phyloP scores from a whole-genome alignment of 1,284 basidiomycete genomes.

The Entoloma clypeatum region DNA sequence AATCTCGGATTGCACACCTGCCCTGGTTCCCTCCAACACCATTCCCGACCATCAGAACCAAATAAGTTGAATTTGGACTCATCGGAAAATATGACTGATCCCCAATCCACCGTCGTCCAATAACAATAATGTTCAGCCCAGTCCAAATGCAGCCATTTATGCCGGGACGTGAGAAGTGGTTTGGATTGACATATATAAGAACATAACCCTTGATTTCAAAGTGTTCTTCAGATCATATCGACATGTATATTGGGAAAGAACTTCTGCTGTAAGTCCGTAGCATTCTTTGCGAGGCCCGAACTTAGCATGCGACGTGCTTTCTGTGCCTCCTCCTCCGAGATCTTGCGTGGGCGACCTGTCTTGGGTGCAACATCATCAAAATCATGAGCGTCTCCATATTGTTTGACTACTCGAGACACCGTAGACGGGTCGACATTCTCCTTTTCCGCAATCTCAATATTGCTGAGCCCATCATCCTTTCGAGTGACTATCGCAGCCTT shows the following conservation, averaged over 20 bases:
- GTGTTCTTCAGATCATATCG: slow-evolving; percentile 1
- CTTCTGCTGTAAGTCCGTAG: slow-evolving; percentile 2
- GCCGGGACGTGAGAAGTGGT: slow-evolving; percentile 12
- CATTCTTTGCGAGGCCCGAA: background rate
- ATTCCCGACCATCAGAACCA: slow-evolving; percentile 32
- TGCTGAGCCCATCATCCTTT: background rate
- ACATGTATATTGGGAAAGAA: slow-evolving; percentile 2
- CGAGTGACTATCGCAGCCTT: slow-evolving; percentile 1
- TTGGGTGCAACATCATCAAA: background rate
- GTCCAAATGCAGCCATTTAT: slow-evolving; percentile 16
- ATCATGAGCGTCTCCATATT: background rate
- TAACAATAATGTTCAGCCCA: slow-evolving; percentile 21
- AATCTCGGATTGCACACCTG: slow-evolving; percentile 10
- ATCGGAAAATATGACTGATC: slow-evolving; percentile 28
- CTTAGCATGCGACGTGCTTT: background rate
- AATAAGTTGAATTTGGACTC: slow-evolving; percentile 30
- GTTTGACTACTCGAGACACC: background rate
- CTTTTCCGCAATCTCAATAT: background rate
- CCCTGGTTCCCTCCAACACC: slow-evolving; percentile 21
- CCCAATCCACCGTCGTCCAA: slow-evolving; percentile 29
- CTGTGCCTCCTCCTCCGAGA: background rate
- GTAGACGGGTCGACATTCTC: background rate
- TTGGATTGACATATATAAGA: slow-evolving; percentile 8
- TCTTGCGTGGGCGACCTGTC: background rate
- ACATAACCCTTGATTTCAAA: background rate